phyloP scores from a whole-genome alignment of 225 moss, liverwort and hornwort species.

The Pleurozium schreberi region DNA sequence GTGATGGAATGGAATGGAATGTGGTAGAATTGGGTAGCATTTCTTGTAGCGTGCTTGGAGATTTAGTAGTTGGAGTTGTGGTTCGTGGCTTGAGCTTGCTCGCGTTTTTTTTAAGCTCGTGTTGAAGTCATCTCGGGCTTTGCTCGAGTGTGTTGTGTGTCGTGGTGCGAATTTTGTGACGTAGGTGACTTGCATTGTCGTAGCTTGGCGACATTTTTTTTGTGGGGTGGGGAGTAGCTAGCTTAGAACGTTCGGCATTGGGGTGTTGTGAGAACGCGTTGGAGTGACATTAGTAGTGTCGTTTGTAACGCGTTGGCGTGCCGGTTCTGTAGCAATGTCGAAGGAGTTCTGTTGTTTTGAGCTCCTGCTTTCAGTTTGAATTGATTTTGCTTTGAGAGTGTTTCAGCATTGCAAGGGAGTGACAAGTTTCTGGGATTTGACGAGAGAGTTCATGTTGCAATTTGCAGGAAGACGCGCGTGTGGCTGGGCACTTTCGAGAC shows the following conservation, averaged over 20 bases:
- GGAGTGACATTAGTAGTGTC: background rate
- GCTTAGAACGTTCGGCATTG: background rate
- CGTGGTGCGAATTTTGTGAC: background rate
- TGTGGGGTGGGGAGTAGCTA: too few species aligned
- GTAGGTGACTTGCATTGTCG: background rate
- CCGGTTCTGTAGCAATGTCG: background rate
- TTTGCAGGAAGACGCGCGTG: conserved; percentile 44
- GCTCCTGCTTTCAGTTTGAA: background rate
- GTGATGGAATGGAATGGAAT: background rate
- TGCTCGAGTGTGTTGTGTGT: background rate
- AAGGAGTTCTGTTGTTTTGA: background rate
- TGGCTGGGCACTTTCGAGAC: conserved; percentile 58
- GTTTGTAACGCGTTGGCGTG: background rate
- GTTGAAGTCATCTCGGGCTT: background rate
- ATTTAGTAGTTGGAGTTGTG: background rate
- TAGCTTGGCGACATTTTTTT: background rate
- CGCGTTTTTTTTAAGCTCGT: background rate
- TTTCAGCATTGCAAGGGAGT: background rate
- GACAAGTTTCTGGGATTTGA: background rate
- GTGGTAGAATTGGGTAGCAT: background rate
- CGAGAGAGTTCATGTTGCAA: background rate
- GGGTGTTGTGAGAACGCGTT: background rate
- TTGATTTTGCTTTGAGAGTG: background rate
- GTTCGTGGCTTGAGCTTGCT: background rate
- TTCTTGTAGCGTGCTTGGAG: background rate